Evolutionary conservation across 768 basidiomycete species (phyloP), one percentile per base, ranked within the genome.

Genomic region (Clitopilus passeckerianus): DNA sequence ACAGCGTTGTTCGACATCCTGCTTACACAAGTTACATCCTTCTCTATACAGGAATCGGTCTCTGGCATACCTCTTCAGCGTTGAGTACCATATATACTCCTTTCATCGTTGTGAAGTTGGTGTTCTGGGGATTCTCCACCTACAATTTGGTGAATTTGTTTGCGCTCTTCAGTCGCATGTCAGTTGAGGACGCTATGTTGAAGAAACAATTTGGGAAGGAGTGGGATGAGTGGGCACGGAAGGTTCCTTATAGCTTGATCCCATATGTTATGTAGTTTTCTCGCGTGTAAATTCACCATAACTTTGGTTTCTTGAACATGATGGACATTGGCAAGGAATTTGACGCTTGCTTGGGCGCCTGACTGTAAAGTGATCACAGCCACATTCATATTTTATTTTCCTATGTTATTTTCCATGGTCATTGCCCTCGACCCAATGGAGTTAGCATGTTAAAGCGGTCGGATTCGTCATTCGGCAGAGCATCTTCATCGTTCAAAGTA

Each of bases 1-100:
- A 80, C 61, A 59, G 68, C 24, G 53, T 68, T 41, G 75, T 78
- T n/a, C 74, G 76, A 18, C 77, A 79, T 59, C 77, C 77, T n/a
- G 66, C 66, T 27, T 77, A 77, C 61, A 33, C 56, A 20, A 55
- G 34, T n/a, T 14, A 57, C 34, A 18, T 53, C 23, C 15, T 55
- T 1, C 22, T 59, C 4, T 23, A 56, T 7, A 16, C 53, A 27
- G 55, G 61, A 9, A 43, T 43, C 24, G 27, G 27, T 9, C 35
- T 43, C 14, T 57, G 57, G 57, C 24, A 57, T 33, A 37, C 34
- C 12, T 43, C 37, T 3, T 16, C 20, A n/a, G 43, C 24, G 9
- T 46, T 37, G 41, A 16, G 41, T 46, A 12, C 22, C 22, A n/a
- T n/a, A 27, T 5, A 46, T 37, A 37, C 10, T 8, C 4, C 20